Conservation (phyloP, 306 rosid genomes). For the Urtica urens region DNA sequence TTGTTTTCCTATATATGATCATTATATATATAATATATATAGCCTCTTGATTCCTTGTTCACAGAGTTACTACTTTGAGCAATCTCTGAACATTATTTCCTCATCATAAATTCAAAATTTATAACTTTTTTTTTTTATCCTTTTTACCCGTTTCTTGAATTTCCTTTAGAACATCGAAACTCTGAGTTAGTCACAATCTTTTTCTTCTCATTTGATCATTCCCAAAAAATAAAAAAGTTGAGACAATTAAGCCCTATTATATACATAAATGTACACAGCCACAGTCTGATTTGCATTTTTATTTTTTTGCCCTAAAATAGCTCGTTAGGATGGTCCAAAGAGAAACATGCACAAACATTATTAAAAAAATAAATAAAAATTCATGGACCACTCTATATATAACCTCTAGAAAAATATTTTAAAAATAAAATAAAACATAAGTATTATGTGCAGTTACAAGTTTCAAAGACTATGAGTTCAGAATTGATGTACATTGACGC, state of each 20-base stretch:
- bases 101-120: not conserved
- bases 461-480: conserved; percentile 26
- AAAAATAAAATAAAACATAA: not conserved
- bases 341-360: not conserved
- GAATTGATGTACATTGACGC: conserved; percentile 5
- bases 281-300: not conserved
- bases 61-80: not conserved
- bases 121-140: too few species aligned
- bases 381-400: conserved; percentile 33
- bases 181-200: not conserved
- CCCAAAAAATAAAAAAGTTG: not conserved
- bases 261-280: not conserved
- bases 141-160: not conserved
- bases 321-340: conserved; percentile 17
- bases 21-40: too few species aligned
- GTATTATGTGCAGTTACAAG: conserved; percentile 21
- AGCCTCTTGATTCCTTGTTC: not conserved
- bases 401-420: not conserved
- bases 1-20: too few species aligned
- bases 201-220: not conserved
- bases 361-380: not conserved
- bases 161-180: too few species aligned
- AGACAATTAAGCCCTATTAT: not conserved
- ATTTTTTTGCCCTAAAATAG: not conserved
- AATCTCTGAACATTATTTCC: not conserved